Conservation (phyloP, 1,284 basidiomycete species). For the Limonomyces culmigenus region DNA sequence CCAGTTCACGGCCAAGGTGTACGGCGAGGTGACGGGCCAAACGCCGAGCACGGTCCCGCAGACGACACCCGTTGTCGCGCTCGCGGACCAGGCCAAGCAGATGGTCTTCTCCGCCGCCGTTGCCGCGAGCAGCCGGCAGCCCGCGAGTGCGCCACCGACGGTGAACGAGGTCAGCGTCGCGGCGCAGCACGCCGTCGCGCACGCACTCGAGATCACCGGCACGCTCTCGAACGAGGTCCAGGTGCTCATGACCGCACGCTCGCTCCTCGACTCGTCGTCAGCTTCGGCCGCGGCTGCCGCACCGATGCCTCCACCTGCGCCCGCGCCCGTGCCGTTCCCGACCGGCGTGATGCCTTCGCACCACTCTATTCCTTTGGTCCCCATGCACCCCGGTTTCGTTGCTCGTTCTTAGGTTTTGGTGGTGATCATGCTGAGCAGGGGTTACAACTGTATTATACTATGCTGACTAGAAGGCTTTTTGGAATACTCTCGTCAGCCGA, state of each 20-base stretch:
- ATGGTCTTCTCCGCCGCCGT: slow-evolving; percentile 21
- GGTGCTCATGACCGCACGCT: slow-evolving; percentile 48
- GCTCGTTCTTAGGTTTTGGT: background rate
- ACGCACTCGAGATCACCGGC: slow-evolving; percentile 47
- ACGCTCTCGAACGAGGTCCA: slow-evolving; percentile 46
- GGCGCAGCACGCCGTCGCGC: slow-evolving; percentile 54
- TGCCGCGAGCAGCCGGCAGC: slow-evolving; percentile 19
- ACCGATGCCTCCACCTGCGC: background rate
- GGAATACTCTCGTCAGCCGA: no score
- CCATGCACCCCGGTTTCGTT: background rate
- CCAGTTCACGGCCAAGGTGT: slow-evolving; percentile 58
- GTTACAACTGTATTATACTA: no score
- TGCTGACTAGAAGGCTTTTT: no score
- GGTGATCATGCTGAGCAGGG: no score
- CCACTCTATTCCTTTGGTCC: background rate
- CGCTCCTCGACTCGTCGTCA: slow-evolving; percentile 22
- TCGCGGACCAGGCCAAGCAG: slow-evolving; percentile 26
- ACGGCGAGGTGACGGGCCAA: slow-evolving; percentile 45
- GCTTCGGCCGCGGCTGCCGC: slow-evolving; percentile 1
- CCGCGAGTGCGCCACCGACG: slow-evolving; percentile 41
- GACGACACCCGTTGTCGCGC: background rate
- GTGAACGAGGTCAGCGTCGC: slow-evolving; percentile 63
- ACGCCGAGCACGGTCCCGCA: slow-evolving; percentile 49
- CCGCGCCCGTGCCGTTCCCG: background rate
- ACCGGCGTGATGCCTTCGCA: no score